Base-by-base conservation (phyloP, 805 yeast species). In the Scheffersomyces lignosus region DNA sequence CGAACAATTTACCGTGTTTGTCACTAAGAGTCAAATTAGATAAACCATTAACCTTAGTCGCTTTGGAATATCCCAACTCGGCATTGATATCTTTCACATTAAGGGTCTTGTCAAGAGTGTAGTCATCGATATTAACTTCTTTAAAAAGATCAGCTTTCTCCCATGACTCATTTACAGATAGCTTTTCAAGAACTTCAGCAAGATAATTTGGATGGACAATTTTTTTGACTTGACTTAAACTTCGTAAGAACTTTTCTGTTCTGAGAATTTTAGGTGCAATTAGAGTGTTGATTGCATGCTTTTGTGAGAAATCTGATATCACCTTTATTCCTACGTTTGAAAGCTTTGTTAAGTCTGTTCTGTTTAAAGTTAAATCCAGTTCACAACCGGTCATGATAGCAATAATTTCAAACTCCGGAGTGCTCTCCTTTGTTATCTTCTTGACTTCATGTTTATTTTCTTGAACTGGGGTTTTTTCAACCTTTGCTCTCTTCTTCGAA, bases 211-310 rank as follows among this genome's bases (percentile, higher is more conserved):
- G 87, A 22, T 77, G 74, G 1, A 85, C 47, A 3, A 81, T 74
- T 36, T 66, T 60, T n/a, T 63, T 59, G 7, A 78, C 79, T 28
- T 68, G 68, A 35, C 88, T 77, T 34, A 89, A 62, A 15, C 89
- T 79, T 29, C 76, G 74, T 36, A 91, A 69, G 51, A 91, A 90
- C 61, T 91, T 93, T 40, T 85, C 96, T 0, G 98, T 91, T 46
- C 97, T 70, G 49, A 85, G 55, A n/a, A 84, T 71, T 42, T 79
- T 79, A 1, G 97, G 96, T 0, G 97, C 90, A 8, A 90, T 77
- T 8, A 85, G 61, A 0, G 77, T 60, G 49, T 78, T 76, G 35
- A 56, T 49, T 7, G 34, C 34, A 29, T 71, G 58, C 31, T 67
- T 70, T 5, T 75, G 43, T 13, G 66, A 60, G 6, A 67, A 67